Conservation (phyloP, 306 rosid species). For the Potentilla sterilis region DNA sequence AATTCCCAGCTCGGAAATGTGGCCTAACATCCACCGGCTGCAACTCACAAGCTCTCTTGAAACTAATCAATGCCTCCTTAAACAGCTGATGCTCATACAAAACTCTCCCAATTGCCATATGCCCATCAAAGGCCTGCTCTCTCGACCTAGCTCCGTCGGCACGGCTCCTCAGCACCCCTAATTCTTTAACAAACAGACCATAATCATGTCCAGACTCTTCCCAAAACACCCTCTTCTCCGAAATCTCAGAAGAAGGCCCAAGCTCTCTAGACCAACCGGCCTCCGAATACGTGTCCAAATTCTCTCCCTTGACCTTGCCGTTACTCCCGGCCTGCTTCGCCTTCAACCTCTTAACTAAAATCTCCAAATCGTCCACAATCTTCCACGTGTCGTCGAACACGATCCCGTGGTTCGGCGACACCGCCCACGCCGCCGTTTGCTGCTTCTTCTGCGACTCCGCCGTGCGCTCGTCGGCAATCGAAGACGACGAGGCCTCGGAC, state of each 20-base stretch:
- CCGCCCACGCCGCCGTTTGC: conserved; percentile 97
- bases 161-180: conserved; percentile 71
- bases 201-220: conserved; percentile 91
- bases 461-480: conserved; percentile 68
- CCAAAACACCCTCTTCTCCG: conserved; percentile 82
- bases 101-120: conserved; percentile 96
- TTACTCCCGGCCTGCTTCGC: conserved; percentile 77
- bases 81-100: conserved; percentile 86
- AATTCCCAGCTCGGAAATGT: conserved; percentile 93
- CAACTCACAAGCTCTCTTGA: conserved; percentile 91
- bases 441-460: conserved; percentile 94
- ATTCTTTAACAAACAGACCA: conserved; percentile 66
- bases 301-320: conserved; percentile 78
- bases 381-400: conserved; percentile 97
- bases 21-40: conserved; percentile 96
- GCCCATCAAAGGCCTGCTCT: conserved; percentile 96
- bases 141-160: conserved; percentile 89
- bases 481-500: conserved; percentile 78
- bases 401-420: conserved; percentile 91
- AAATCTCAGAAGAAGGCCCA: conserved; percentile 78
- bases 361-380: conserved; percentile 95
- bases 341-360: conserved; percentile 73
- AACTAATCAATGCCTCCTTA: conserved; percentile 82
- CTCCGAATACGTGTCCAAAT: conserved; percentile 78
- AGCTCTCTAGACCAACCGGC: conserved; percentile 97